Evolutionary conservation across 2,329 filamentous ascomycete genomes (phyloP), one percentile per base, ranked within the genome.

Genomic region (Fusarium albosuccineum): DNA sequence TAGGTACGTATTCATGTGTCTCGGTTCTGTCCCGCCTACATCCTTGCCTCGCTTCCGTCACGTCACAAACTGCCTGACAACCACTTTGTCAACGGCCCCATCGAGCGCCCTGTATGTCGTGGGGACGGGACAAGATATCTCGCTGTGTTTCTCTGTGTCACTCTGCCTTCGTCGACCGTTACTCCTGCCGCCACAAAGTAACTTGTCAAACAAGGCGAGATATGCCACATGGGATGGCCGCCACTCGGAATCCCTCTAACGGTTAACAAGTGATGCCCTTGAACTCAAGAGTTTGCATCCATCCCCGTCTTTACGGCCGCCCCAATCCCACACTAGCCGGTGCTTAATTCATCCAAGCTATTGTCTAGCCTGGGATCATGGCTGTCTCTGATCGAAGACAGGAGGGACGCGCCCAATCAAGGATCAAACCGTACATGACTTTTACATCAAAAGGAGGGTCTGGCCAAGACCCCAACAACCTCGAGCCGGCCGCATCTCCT

Each of bases 31-130:
- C 30, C 33, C n/a, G 40, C 30, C 33, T 9, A 22, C 30, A 27
- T 30, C 52, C 52, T 42, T 44, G 51, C 45, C 52, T 48, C 30
- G 52, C 52, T 37, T 30, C 26, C 33, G 41, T 55, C 41, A 45
- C 41, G 36, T 66, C 61, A 55, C 50, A 40, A 48, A 64, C 40
- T 60, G 51, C 39, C 59, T 67, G 52, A 41, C 51, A 60, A 48
- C 44, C 46, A 48, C 50, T 30, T 45, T 54, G 39, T 11, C 46
- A 52, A 50, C 36, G 41, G n/a, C 36, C 36, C 45, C 36, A 17
- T 48, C 49, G 37, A 60, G 34, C 50, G 54, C 54, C 59, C 59
- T 48, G 49, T 33, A 40, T 33, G 45, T 36, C 33, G 33, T 34
- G 27, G 29, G 27, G n/a, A 36, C 45, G 44, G 30, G 8, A 33